Conservation (phyloP, 768 basidiomycete species). For the Tylopilus balloui region DNA sequence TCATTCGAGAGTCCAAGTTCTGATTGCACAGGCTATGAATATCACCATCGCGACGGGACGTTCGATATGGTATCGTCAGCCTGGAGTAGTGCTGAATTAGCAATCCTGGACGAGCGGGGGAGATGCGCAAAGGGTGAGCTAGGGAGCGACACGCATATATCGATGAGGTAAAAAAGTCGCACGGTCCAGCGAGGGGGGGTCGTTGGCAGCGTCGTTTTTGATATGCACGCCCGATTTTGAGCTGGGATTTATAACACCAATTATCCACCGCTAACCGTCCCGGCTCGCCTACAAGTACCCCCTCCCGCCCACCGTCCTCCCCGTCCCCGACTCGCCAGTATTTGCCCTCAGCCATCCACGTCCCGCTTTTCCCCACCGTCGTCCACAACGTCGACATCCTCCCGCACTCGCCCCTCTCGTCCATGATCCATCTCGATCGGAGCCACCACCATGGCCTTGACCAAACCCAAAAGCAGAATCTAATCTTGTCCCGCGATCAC, state of each 20-base stretch:
- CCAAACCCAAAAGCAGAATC: constrained; percentile 39
- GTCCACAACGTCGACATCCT: not conserved
- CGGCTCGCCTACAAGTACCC: not conserved
- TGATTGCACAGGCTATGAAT: not conserved
- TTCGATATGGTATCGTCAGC: not conserved
- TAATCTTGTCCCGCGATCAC: constrained; percentile 38
- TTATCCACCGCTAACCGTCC: constrained; percentile 15
- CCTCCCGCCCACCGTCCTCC: constrained; percentile 1
- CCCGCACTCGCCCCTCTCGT: not conserved
- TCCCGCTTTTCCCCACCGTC: not conserved
- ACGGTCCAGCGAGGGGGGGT: constrained; percentile 20
- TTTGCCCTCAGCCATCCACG: not conserved
- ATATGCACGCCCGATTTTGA: constrained; percentile 33
- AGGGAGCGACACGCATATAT: no score
- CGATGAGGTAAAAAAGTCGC: constrained; percentile 28
- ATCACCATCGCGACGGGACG: constrained; percentile 11
- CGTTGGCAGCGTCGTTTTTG: constrained; percentile 28
- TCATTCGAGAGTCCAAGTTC: not conserved
- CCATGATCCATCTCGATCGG: constrained; percentile 54
- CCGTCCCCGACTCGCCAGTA: not conserved
- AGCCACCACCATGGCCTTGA: constrained; percentile 41
- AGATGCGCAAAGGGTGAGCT: no score
- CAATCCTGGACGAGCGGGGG: constrained; percentile 5
- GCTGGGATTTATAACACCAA: constrained; percentile 29
- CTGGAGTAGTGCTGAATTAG: constrained; percentile 4